Conservation (phyloP, 2,329 filamentous ascomycete genomes). For the Penicillium sp. region DNA sequence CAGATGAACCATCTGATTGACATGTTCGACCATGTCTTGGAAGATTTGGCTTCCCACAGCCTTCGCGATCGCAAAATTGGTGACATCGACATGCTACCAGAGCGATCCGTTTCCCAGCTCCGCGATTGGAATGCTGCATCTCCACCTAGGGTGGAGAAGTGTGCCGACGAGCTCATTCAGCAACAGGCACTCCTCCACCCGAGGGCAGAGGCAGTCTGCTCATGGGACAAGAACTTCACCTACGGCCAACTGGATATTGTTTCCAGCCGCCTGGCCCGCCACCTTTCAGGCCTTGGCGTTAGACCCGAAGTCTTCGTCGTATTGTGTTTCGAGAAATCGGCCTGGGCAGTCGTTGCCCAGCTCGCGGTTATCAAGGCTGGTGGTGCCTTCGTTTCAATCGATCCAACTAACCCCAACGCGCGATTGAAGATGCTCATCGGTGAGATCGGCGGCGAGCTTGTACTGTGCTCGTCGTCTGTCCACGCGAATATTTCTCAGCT, state of each 20-base stretch:
- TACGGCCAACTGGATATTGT: conserved; percentile 41
- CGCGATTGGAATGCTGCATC: conserved; percentile 36
- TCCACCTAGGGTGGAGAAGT: conserved; percentile 33
- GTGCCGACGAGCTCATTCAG: conserved; percentile 41
- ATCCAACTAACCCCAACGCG: conserved; percentile 42
- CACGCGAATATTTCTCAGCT: conserved; percentile 33
- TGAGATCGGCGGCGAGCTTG: conserved; percentile 36
- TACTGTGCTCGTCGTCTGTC: conserved; percentile 37
- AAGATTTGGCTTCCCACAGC: conserved; percentile 26
- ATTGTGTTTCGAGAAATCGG: conserved; percentile 47
- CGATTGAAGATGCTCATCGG: conserved; percentile 38
- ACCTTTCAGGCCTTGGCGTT: conserved; percentile 42
- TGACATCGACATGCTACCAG: conserved; percentile 33
- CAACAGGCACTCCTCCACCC: conserved; percentile 29
- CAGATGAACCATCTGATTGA: conserved; percentile 35
- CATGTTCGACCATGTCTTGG: conserved; percentile 36
- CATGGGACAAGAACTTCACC: conserved; percentile 41
- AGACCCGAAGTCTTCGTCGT: conserved; percentile 42
- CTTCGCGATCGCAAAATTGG: conserved; percentile 20
- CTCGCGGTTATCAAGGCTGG: conserved; percentile 46
- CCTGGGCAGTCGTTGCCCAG: conserved; percentile 45
- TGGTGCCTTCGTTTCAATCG: conserved; percentile 45
- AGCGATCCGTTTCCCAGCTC: conserved; percentile 34
- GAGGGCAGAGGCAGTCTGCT: conserved; percentile 33
- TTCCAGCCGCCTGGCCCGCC: conserved; percentile 38